Evolutionary conservation across 805 yeast genomes (phyloP).

Genomic region (Hagleromyces aurorensis): DNA sequence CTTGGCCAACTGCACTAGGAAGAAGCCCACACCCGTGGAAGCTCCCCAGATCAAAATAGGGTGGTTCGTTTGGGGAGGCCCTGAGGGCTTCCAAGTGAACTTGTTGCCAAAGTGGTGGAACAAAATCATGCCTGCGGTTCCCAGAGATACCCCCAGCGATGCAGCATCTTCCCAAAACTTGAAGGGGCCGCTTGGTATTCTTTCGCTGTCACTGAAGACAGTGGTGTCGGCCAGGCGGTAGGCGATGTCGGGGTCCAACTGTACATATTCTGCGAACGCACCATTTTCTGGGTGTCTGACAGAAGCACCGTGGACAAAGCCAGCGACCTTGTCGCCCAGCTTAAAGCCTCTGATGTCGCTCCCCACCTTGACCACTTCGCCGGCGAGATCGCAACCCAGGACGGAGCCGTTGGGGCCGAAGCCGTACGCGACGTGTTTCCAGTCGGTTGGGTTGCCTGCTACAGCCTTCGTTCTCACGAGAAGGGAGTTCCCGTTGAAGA

Average conservation of each 20-base stretch:
- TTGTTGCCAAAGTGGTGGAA: conserved; percentile 30
- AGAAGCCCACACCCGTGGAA: conserved; percentile 54
- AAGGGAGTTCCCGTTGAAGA: conserved; percentile 32
- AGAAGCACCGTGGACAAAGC: conserved; percentile 48
- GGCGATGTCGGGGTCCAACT: conserved; percentile 21
- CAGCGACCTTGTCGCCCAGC: conserved; percentile 52
- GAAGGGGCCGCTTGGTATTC: conserved; percentile 33
- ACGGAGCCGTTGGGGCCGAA: conserved; percentile 41
- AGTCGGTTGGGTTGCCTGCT: conserved; percentile 65
- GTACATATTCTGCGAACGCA: conserved; percentile 49
- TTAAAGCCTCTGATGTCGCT: conserved; percentile 30
- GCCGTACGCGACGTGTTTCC: conserved; percentile 45
- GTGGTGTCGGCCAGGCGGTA: conserved; percentile 5
- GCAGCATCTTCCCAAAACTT: conserved; percentile 59
- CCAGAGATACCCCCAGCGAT: conserved; percentile 44
- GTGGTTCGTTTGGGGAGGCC: conserved; percentile 30
- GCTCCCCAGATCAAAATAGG: conserved; percentile 56
- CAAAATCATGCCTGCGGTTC: conserved; percentile 40
- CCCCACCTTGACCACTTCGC: conserved; percentile 47
- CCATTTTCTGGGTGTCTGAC: conserved; percentile 40
- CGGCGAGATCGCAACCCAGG: conserved; percentile 55
- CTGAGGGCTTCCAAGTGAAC: conserved; percentile 15
- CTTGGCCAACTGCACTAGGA: conserved; percentile 54
- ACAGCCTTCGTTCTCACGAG: conserved; percentile 45
- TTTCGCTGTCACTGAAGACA: conserved; percentile 17